Evolutionary conservation across 2,329 filamentous ascomycete species (phyloP).

Genomic region (Cryoendolithus antarcticus): DNA sequence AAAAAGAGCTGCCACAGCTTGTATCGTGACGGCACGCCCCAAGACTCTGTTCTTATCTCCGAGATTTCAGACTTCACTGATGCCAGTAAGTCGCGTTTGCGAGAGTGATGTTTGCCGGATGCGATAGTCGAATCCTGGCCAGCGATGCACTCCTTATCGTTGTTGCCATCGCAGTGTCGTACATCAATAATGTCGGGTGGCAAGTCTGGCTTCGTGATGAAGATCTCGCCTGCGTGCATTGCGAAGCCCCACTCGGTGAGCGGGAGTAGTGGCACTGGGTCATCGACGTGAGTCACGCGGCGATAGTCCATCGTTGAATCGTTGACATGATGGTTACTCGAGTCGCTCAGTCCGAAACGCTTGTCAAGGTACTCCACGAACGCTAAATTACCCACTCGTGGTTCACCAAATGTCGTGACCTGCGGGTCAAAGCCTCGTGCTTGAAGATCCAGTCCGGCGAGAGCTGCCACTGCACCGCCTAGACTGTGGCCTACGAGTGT

Average conservation of each 20-base stretch:
- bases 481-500: slow-evolving; percentile 82
- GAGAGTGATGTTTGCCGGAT: neutral
- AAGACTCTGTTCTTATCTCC: slow-evolving; percentile 20
- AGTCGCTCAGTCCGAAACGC: slow-evolving; percentile 29
- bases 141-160: slow-evolving; percentile 60
- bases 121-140: slow-evolving; percentile 35
- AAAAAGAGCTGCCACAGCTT: slow-evolving; percentile 90
- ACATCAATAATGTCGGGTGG: slow-evolving; percentile 59
- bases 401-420: slow-evolving; percentile 90
- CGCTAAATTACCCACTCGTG: slow-evolving; percentile 46
- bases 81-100: slow-evolving; percentile 9
- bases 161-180: slow-evolving; percentile 56
- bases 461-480: slow-evolving; percentile 78
- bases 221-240: slow-evolving; percentile 78
- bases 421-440: slow-evolving; percentile 61
- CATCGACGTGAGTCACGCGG: slow-evolving; percentile 71
- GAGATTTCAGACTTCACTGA: slow-evolving; percentile 17
- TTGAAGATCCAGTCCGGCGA: slow-evolving; percentile 73
- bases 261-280: slow-evolving; percentile 81
- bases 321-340: slow-evolving; percentile 18
- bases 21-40: slow-evolving; percentile 41
- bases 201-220: slow-evolving; percentile 60
- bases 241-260: slow-evolving; percentile 77
- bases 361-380: slow-evolving; percentile 43
- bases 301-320: slow-evolving; percentile 41